Conservation (phyloP, 2,329 filamentous ascomycete species). For the Ophiostoma australiae region DNA sequence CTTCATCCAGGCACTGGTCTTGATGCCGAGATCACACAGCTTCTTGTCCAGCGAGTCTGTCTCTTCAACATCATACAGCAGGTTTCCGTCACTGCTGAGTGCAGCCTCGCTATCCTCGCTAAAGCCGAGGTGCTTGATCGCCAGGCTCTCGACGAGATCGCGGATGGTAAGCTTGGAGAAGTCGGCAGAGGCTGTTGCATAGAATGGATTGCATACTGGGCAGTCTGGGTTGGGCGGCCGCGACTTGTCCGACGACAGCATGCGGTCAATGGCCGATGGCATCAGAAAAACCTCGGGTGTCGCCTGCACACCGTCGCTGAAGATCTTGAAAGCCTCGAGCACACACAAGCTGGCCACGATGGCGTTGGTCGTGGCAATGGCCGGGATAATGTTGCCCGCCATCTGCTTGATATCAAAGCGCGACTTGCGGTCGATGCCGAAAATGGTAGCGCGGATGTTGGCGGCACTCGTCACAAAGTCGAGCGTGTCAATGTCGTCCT, state of each 20-base stretch:
- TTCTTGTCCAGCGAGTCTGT: constrained; percentile 80
- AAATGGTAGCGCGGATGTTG: constrained; percentile 83
- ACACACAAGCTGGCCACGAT: constrained; percentile 92
- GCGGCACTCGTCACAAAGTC: constrained; percentile 90
- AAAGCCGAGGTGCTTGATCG: constrained; percentile 68
- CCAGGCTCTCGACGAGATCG: constrained; percentile 70
- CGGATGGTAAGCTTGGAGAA: constrained; percentile 66
- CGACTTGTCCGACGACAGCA: constrained; percentile 54
- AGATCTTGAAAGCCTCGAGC: constrained; percentile 84
- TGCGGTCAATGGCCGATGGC: constrained; percentile 54
- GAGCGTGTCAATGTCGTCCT: constrained; percentile 90
- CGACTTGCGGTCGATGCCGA: constrained; percentile 80
- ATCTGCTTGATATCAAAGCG: constrained; percentile 98
- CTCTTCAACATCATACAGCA: constrained; percentile 87
- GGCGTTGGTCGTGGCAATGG: constrained; percentile 96
- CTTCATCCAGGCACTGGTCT: constrained; percentile 57
- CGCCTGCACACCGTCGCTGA: constrained; percentile 45
- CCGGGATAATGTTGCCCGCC: constrained; percentile 98
- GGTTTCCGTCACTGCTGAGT: constrained; percentile 65
- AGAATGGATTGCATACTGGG: constrained; percentile 72
- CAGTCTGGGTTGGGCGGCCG: constrained; percentile 73
- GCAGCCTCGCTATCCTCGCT: constrained; percentile 67
- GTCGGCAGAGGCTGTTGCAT: constrained; percentile 60
- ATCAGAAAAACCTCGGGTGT: constrained; percentile 66
- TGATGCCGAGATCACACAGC: constrained; percentile 65